Evolutionary conservation across 345 rosid genomes (phyloP).

Genomic region (Hevea brasiliensis): DNA sequence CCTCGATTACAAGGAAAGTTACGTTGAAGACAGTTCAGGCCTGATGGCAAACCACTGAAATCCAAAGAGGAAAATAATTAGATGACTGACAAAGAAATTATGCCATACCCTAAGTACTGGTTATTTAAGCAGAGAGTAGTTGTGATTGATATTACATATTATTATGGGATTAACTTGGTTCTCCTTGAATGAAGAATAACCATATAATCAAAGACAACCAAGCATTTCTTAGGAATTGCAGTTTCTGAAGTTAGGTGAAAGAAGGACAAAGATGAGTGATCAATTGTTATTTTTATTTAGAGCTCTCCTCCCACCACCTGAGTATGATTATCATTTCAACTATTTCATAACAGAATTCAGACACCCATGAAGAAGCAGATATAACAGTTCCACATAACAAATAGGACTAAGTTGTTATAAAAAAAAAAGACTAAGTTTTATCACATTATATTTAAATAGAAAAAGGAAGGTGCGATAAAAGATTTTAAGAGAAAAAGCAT

Average conservation of each 20-base stretch:
- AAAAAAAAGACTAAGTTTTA: no score
- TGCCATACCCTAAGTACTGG: not conserved
- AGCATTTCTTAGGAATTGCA: not conserved
- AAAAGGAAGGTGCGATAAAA: no score
- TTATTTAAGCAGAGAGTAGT: not conserved
- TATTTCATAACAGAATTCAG: not conserved
- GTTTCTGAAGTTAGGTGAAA: no score
- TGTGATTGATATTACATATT: not conserved
- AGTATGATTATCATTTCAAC: not conserved
- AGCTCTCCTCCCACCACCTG: not conserved
- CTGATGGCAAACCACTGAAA: conserved; percentile 42
- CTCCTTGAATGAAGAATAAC: no score
- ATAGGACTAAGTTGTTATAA: no score
- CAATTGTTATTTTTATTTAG: not conserved
- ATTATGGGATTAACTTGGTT: no score
- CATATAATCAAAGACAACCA: no score
- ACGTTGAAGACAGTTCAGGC: conserved; percentile 68
- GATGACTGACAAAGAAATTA: not conserved
- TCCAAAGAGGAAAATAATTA: conserved; percentile 15
- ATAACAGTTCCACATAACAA: not conserved
- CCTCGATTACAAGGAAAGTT: conserved; percentile 61
- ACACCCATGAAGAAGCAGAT: not conserved
- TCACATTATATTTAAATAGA: no score
- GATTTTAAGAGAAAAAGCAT: no score
- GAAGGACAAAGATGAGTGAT: not conserved